These are phyloP conservation scores for Teunomyces stri DNA, from an alignment of 805 yeast genomes.

Conservation along the genomic window DNA sequence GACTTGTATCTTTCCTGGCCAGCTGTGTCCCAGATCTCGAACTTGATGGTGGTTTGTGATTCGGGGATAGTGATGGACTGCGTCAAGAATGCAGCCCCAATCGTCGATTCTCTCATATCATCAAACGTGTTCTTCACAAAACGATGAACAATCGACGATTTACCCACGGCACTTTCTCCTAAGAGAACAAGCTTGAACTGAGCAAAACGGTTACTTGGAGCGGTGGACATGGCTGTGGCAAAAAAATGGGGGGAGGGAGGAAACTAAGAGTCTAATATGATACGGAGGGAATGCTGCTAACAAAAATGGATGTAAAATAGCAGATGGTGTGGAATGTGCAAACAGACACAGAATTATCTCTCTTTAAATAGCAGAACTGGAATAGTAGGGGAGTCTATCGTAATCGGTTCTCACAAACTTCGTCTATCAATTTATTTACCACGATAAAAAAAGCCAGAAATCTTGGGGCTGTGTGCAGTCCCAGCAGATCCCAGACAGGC, in stretches of 20 bases:
- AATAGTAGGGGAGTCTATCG: background rate
- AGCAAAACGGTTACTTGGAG: slow-evolving; percentile 30
- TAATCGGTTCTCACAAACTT: background rate
- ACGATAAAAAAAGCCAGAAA: background rate
- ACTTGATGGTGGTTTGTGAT: slow-evolving; percentile 53
- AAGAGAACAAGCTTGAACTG: slow-evolving; percentile 69
- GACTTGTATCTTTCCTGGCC: slow-evolving; percentile 81
- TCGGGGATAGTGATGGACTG: slow-evolving; percentile 60
- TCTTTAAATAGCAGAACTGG: background rate
- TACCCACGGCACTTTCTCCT: slow-evolving; percentile 85
- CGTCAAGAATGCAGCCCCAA: slow-evolving; percentile 81
- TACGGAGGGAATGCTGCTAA: no score
- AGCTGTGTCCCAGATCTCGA: slow-evolving; percentile 86
- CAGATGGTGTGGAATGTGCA: background rate
- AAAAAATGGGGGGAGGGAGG: background rate
- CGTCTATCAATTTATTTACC: background rate
- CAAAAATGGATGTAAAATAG: no score
- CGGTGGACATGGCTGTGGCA: slow-evolving; percentile 5
- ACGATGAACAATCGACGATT: slow-evolving; percentile 64
- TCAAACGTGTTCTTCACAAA: slow-evolving; percentile 74
- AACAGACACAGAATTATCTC: background rate
- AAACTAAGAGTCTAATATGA: no score
- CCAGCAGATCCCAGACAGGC: no score
- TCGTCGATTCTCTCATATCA: slow-evolving; percentile 73
- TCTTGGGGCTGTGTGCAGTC: background rate